Evolutionary conservation across 805 yeast genomes (phyloP).

Genomic region (Phaffomyces opuntiae): DNA sequence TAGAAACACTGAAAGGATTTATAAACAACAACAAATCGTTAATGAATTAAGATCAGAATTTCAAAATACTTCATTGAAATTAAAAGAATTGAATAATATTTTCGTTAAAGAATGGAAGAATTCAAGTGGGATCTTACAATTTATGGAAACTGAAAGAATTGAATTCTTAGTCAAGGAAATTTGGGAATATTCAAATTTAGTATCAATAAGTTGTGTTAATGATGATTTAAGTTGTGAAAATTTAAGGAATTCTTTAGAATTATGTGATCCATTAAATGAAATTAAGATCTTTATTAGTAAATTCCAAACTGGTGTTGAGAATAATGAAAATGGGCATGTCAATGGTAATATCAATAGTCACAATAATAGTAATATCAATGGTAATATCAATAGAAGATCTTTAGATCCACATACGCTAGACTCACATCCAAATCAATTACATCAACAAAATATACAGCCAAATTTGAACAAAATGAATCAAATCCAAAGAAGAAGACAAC

Average conservation of each 20-base stretch:
- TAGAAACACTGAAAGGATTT: slow-evolving; percentile 47
- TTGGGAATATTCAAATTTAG: slow-evolving; percentile 72
- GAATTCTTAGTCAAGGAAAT: slow-evolving; percentile 61
- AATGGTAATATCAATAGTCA: too few species aligned
- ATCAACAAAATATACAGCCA: slow-evolving; percentile 3
- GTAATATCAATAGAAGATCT: slow-evolving; percentile 24
- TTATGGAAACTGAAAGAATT: slow-evolving; percentile 64
- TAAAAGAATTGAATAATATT: slow-evolving; percentile 48
- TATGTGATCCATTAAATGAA: slow-evolving; percentile 57
- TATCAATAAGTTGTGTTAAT: slow-evolving; percentile 69
- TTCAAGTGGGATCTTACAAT: slow-evolving; percentile 56
- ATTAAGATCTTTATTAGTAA: slow-evolving; percentile 44
- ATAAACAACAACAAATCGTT: slow-evolving; percentile 38
- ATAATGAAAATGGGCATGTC: slow-evolving; percentile 39
- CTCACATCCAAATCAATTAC: neutral
- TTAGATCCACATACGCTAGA: slow-evolving; percentile 3
- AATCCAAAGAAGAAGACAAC: slow-evolving; percentile 22
- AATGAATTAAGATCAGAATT: slow-evolving; percentile 45
- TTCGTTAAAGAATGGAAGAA: slow-evolving; percentile 71
- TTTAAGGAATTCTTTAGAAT: slow-evolving; percentile 60
- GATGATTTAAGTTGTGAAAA: slow-evolving; percentile 73
- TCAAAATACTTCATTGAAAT: slow-evolving; percentile 43
- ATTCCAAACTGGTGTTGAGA: slow-evolving; percentile 59
- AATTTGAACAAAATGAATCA: slow-evolving; percentile 7
- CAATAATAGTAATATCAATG: slow-evolving; percentile 42